Percentiles rank a stretch among this genome's conserved stretches.
Evolutionary conservation across 257 asterid species (phyloP).

Genomic region (Lavandula angustifolia): DNA sequence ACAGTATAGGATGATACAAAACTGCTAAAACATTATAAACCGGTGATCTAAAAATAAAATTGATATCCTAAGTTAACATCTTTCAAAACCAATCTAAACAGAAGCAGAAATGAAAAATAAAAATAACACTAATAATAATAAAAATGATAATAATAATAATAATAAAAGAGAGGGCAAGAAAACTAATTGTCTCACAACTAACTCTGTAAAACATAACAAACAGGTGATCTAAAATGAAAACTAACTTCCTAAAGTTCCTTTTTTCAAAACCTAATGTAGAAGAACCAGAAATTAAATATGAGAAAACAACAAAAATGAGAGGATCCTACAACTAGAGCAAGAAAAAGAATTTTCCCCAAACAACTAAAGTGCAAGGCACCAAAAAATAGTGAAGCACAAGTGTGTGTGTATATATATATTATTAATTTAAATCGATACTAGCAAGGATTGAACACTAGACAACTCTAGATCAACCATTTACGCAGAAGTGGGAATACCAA

Average conservation of each 20-base stretch:
- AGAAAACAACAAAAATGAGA: background rate
- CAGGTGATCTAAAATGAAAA: background rate
- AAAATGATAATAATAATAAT: background rate
- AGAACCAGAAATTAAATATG: background rate
- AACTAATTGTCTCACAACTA: no score
- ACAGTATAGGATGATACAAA: background rate
- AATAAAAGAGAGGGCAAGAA: no score
- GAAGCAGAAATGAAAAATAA: background rate
- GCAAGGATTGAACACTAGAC: no score
- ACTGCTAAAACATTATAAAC: conserved; percentile 1
- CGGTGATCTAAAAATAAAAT: background rate
- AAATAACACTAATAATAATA: background rate
- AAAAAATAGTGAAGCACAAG: background rate
- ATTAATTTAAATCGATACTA: no score
- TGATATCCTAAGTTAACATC: conserved; percentile 1
- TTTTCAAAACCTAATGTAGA: background rate
- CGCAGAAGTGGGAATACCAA: no score
- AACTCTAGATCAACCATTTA: no score
- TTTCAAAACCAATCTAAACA: background rate
- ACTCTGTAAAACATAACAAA: background rate
- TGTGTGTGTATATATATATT: no score
- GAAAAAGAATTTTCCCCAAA: background rate
- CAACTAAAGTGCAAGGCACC: conserved; percentile 1
- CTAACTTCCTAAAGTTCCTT: conserved; percentile 15
- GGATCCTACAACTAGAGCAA: background rate